Evolutionary conservation across 2,329 filamentous ascomycete genomes (phyloP).

Genomic region (Pseudogymnoascus sp.): DNA sequence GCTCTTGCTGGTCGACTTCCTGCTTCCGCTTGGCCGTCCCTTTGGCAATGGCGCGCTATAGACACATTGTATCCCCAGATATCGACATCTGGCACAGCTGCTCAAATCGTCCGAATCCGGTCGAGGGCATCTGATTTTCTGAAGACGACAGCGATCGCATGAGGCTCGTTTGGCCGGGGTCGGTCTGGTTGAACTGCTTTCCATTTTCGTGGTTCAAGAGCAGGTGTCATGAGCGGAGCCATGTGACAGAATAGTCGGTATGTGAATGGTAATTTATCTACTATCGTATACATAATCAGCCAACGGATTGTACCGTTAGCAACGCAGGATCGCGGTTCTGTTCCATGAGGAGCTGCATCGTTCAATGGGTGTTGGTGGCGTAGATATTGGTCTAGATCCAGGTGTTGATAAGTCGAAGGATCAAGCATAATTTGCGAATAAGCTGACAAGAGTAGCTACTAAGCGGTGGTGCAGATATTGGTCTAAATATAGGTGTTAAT

Average conservation of each 20-base stretch:
- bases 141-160: slow-evolving; percentile 10
- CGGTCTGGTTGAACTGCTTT: slow-evolving; percentile 11
- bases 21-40: slow-evolving; percentile 11
- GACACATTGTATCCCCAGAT: slow-evolving; percentile 12
- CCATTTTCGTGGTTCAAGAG: slow-evolving; percentile 5
- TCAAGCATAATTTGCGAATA: not conserved
- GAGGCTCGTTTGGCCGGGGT: slow-evolving; percentile 12
- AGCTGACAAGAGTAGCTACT: not conserved
- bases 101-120: slow-evolving; percentile 9
- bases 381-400: not conserved
- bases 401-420: slow-evolving; percentile 9
- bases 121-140: slow-evolving; percentile 11
- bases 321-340: slow-evolving; percentile 7
- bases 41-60: slow-evolving; percentile 12
- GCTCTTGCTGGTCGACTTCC: slow-evolving; percentile 9
- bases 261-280: slow-evolving; percentile 11
- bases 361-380: slow-evolving; percentile 6
- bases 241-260: slow-evolving; percentile 11
- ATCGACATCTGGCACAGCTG: slow-evolving; percentile 11
- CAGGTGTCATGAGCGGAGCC: slow-evolving; percentile 9
- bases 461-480: too few relatives aligned
- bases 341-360: not conserved
- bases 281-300: slow-evolving; percentile 10
- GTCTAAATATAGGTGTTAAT: not conserved
- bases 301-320: not conserved